phyloP scores from a whole-genome alignment of 441 rosid genomes.

The Capsella rubella region DNA sequence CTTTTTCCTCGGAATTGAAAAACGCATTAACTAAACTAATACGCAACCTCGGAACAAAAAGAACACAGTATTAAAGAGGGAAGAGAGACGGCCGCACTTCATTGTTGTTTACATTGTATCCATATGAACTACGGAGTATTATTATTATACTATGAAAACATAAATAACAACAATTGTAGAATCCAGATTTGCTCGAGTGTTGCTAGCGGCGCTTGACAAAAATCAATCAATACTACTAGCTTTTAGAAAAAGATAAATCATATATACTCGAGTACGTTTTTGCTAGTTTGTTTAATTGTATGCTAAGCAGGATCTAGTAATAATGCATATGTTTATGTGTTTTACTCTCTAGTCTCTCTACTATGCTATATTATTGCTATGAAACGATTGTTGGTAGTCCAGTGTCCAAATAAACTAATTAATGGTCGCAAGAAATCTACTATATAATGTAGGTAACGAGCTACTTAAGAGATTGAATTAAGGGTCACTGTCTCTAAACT shows the following conservation, averaged over 20 bases:
- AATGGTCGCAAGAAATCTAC: slow-evolving; percentile 2
- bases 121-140: background rate
- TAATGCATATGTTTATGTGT: background rate
- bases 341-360: background rate
- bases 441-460: slow-evolving; percentile 2
- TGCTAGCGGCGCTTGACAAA: too few relatives aligned
- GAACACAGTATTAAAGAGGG: slow-evolving; percentile 11
- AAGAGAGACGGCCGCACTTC: slow-evolving; percentile 1
- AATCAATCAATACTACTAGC: too few relatives aligned
- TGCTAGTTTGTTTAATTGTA: too few relatives aligned
- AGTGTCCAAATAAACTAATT: background rate
- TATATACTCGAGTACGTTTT: too few relatives aligned
- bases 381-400: background rate
- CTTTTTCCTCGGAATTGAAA: slow-evolving; percentile 17
- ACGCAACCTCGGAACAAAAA: slow-evolving; percentile 21
- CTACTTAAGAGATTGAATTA: slow-evolving; percentile 7
- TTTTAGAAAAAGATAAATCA: too few relatives aligned
- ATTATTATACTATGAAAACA: background rate
- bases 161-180: background rate
- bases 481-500: slow-evolving; percentile 35
- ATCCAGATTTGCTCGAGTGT: too few relatives aligned
- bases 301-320: too few relatives aligned
- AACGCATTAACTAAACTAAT: slow-evolving; percentile 26
- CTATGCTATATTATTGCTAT: background rate
- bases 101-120: slow-evolving; percentile 1